Percentiles rank a stretch among this genome's conserved stretches.
These are phyloP conservation scores for Malus hybrid DNA, from an alignment of 331 rosid genomes.

Conservation along the genomic window DNA sequence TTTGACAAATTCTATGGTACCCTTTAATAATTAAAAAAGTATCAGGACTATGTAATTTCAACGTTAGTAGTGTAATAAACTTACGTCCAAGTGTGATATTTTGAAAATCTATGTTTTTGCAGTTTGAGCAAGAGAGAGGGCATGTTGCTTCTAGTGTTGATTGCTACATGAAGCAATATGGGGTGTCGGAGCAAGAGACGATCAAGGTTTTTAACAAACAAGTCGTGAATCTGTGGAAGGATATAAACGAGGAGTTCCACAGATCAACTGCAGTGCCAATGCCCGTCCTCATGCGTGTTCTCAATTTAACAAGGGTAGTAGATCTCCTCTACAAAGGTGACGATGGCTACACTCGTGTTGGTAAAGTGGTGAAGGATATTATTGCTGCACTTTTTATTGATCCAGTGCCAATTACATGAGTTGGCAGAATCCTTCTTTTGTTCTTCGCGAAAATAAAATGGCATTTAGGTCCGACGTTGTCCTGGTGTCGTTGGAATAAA, in stretches of 20 bases:
- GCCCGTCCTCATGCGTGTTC: background rate
- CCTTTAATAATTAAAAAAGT: too few species aligned
- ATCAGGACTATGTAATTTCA: too few species aligned
- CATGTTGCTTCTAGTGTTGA: constrained; percentile 33
- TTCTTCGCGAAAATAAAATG: background rate
- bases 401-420: background rate
- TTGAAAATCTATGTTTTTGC: background rate
- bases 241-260: constrained; percentile 24
- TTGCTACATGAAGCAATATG: constrained; percentile 34
- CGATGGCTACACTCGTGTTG: constrained; percentile 15
- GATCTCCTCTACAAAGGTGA: constrained; percentile 15
- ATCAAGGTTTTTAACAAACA: background rate
- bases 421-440: background rate
- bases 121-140: constrained; percentile 33
- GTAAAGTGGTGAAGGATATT: background rate
- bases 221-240: constrained; percentile 23
- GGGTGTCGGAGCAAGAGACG: constrained; percentile 5
- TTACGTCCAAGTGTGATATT: too few species aligned
- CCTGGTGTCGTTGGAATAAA: too few species aligned
- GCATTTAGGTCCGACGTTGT: too few species aligned
- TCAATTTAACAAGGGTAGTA: constrained; percentile 10
- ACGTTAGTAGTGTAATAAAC: too few species aligned
- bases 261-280: constrained; percentile 7
- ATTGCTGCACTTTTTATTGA: background rate
- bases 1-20: too few species aligned